Evolutionary conservation across 2,329 filamentous ascomycete genomes (phyloP).

Genomic region (Mollisia scopiformis): DNA sequence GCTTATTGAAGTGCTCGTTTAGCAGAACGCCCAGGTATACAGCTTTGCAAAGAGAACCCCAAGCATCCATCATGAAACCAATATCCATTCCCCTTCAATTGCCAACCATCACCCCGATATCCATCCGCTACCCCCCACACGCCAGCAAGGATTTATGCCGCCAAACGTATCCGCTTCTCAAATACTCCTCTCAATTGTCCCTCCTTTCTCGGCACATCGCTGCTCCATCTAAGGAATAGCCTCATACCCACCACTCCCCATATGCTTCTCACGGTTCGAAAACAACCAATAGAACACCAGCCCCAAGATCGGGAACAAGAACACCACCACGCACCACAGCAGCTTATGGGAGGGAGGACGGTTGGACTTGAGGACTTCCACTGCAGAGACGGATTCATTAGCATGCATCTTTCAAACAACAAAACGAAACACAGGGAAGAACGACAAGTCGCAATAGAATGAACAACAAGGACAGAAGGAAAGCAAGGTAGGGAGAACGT

Average conservation of each 20-base stretch:
- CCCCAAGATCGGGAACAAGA: constrained; percentile 65
- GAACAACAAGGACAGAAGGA: background rate
- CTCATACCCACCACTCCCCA: constrained; percentile 57
- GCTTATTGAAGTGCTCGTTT: too few relatives aligned
- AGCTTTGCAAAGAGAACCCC: too few relatives aligned
- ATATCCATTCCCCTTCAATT: too few relatives aligned
- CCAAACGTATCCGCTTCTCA: too few relatives aligned
- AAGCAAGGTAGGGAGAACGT: constrained; percentile 39
- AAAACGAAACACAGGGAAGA: background rate
- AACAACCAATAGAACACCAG: constrained; percentile 67
- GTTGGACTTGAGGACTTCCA: constrained; percentile 67
- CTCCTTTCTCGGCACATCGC: too few relatives aligned
- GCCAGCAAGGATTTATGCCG: too few relatives aligned
- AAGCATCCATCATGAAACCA: too few relatives aligned
- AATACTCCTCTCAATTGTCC: too few relatives aligned
- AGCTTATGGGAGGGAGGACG: constrained; percentile 60
- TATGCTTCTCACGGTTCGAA: constrained; percentile 61
- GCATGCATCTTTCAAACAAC: background rate
- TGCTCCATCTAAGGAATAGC: constrained; percentile 30
- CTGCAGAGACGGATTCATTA: constrained; percentile 39
- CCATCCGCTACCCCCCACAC: too few relatives aligned
- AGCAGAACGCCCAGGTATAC: too few relatives aligned
- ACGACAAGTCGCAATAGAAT: background rate
- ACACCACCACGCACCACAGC: constrained; percentile 64
- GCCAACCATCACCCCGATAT: too few relatives aligned